phyloP scores from a whole-genome alignment of 495 filamentous ascomycete genomes.

The Talaromyces proteolyticus region DNA sequence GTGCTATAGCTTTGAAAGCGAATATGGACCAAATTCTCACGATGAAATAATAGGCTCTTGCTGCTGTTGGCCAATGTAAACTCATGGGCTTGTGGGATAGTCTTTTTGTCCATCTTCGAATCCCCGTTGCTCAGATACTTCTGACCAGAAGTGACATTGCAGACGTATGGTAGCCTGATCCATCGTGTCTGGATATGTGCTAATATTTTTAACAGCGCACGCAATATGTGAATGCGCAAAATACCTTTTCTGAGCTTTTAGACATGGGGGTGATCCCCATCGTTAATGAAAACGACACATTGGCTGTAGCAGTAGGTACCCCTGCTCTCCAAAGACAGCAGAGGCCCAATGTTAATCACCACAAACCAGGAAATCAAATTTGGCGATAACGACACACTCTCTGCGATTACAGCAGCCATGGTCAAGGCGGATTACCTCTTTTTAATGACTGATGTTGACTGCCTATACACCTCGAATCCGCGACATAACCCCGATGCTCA shows the following conservation, averaged over 20 bases:
- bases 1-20: conserved; percentile 2
- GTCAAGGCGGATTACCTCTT: conserved; percentile 96
- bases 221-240: conserved; percentile 94
- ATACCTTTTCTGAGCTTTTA: conserved; percentile 82
- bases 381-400: conserved; percentile 96
- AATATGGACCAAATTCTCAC: not conserved
- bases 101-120: conserved; percentile 76
- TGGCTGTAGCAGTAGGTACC: conserved; percentile 69
- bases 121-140: conserved; percentile 91
- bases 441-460: conserved; percentile 98
- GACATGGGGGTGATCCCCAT: conserved; percentile 97
- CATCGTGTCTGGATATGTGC: not conserved
- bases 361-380: conserved; percentile 87
- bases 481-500: conserved; percentile 75
- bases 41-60: conserved; percentile 60
- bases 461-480: conserved; percentile 93
- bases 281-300: conserved; percentile 97
- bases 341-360: not conserved
- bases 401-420: conserved; percentile 95
- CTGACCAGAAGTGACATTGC: conserved; percentile 96
- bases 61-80: conserved; percentile 92
- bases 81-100: conserved; percentile 95
- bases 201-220: conserved; percentile 54
- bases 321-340: not conserved
- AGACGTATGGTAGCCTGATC: conserved; percentile 53